phyloP scores from a whole-genome alignment of 1,139 yeast genomes.

The Hyphopichia wangnamkhiaoensis region DNA sequence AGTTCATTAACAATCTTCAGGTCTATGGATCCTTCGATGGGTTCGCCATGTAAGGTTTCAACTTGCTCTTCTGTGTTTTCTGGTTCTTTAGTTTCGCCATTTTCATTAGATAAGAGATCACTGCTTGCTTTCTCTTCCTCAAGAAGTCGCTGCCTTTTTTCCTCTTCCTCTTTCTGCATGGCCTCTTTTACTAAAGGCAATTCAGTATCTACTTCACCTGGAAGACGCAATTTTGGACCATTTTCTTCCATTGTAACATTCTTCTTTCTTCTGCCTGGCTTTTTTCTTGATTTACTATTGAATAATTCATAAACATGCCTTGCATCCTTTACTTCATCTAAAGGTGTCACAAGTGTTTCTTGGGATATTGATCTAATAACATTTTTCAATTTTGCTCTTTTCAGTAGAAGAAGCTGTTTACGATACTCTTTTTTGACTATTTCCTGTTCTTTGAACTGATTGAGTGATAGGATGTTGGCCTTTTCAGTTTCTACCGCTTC shows the following conservation, averaged over 20 bases:
- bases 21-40: no score
- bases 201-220: conserved; percentile 40
- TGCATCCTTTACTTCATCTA: conserved; percentile 55
- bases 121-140: not conserved
- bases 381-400: conserved; percentile 57
- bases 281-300: conserved; percentile 37
- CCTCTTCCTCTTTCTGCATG: conserved; percentile 12
- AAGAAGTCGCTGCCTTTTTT: conserved; percentile 1
- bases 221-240: conserved; percentile 20
- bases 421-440: conserved; percentile 76
- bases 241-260: conserved; percentile 10
- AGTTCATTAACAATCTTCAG: no score
- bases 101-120: conserved; percentile 4
- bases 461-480: conserved; percentile 69
- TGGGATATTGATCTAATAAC: conserved; percentile 53
- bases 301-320: conserved; percentile 25
- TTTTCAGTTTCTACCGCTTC: conserved; percentile 88
- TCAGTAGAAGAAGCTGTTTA: conserved; percentile 68
- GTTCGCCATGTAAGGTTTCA: not conserved
- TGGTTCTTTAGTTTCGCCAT: conserved; percentile 10
- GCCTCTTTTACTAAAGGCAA: conserved; percentile 36
- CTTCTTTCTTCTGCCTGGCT: conserved; percentile 38
- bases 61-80: conserved; percentile 16
- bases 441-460: conserved; percentile 82
- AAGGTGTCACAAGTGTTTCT: conserved; percentile 45